Evolutionary conservation across 345 rosid species (phyloP).

Genomic region (Brassica rapa): DNA sequence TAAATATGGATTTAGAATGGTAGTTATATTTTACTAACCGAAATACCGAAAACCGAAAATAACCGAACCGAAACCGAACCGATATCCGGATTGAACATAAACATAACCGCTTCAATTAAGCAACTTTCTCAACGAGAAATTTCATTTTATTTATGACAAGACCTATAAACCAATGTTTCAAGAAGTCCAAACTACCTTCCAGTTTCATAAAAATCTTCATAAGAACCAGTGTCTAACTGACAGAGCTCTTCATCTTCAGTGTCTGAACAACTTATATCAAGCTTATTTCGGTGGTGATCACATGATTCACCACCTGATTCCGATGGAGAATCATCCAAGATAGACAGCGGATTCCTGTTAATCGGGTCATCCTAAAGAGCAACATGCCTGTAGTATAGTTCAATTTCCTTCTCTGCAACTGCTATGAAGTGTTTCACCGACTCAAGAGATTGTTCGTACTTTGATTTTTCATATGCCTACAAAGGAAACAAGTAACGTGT

Average conservation of each 20-base stretch:
- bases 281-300: conserved; percentile 6
- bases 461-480: conserved; percentile 83
- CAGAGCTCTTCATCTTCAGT: conserved; percentile 31
- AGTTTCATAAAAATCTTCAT: conserved; percentile 14
- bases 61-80: too few relatives aligned
- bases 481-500: conserved; percentile 18
- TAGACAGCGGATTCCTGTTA: conserved; percentile 54
- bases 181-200: neutral
- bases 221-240: conserved; percentile 13
- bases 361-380: conserved; percentile 76
- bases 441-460: conserved; percentile 88
- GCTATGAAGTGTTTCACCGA: conserved; percentile 77
- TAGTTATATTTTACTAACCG: too few relatives aligned
- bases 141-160: neutral
- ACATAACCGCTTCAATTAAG: neutral
- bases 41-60: too few relatives aligned
- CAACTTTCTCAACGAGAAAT: neutral
- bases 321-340: conserved; percentile 49
- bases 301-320: conserved; percentile 43
- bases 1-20: too few relatives aligned
- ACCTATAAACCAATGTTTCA: conserved; percentile 1
- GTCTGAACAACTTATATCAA: conserved; percentile 35
- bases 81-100: neutral
- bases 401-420: conserved; percentile 76
- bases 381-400: conserved; percentile 71